Conservation (phyloP, 176 grass and related monocot genomes). For the Oryza rufipogon region DNA sequence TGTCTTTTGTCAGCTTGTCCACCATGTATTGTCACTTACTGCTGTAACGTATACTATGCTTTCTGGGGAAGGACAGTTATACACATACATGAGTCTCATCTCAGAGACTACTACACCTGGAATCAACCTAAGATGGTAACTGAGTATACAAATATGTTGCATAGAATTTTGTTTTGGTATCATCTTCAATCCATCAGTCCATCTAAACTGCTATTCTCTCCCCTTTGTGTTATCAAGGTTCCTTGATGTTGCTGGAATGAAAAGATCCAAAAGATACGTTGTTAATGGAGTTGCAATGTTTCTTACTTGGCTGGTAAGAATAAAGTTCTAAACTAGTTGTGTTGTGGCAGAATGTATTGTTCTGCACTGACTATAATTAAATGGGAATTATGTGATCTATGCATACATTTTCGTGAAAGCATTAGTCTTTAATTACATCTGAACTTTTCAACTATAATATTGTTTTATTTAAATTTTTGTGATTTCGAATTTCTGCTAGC, state of each 20-base stretch:
- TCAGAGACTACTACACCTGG: conserved; percentile 94
- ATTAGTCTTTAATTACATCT: not conserved
- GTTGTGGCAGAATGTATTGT: not conserved
- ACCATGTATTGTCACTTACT: conserved; percentile 79
- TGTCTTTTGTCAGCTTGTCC: conserved; percentile 69
- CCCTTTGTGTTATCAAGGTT: conserved; percentile 61
- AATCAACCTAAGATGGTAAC: conserved; percentile 96
- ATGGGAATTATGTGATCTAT: not conserved
- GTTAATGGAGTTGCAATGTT: conserved; percentile 86
- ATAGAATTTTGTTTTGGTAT: conserved; percentile 11
- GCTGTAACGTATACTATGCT: conserved; percentile 72
- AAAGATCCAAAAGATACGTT: conserved; percentile 81
- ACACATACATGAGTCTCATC: conserved; percentile 87
- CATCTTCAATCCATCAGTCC: conserved; percentile 5
- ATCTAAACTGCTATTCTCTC: conserved; percentile 38
- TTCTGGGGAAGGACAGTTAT: conserved; percentile 84
- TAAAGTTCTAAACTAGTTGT: not conserved
- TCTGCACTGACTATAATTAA: not conserved
- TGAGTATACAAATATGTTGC: conserved; percentile 29
- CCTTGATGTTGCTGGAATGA: conserved; percentile 91
- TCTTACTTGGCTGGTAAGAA: conserved; percentile 86
- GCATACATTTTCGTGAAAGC: not conserved
- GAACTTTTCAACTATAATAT: not conserved
- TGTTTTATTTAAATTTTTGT: not conserved
- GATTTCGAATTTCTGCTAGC: not conserved